Percentiles rank a stretch among this genome's conserved stretches.
phyloP scores from a whole-genome alignment of 768 basidiomycete genomes.

The Boletus rex-veris region DNA sequence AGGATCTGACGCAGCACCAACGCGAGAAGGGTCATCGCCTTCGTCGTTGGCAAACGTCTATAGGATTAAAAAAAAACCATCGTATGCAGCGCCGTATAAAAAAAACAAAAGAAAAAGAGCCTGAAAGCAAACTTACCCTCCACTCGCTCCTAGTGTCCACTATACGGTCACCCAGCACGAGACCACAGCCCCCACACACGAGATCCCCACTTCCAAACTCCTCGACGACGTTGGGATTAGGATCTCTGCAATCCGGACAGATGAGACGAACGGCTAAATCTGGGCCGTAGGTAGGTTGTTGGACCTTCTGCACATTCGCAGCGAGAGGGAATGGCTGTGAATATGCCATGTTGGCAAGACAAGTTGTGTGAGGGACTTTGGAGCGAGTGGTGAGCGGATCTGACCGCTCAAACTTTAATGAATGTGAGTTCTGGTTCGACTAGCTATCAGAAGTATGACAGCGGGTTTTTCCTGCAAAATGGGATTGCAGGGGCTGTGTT shows the following conservation, averaged over 20 bases:
- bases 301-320: constrained; percentile 43
- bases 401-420: constrained; percentile 20
- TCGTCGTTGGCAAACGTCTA: constrained; percentile 99
- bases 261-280: constrained; percentile 87
- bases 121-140: constrained; percentile 60
- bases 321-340: constrained; percentile 81
- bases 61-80: constrained; percentile 6
- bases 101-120: constrained; percentile 12
- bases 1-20: constrained; percentile 93
- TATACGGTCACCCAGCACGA: constrained; percentile 93
- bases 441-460: constrained; percentile 19
- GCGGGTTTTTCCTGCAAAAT: constrained; percentile 4
- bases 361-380: constrained; percentile 16
- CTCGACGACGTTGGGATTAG: constrained; percentile 92
- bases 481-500: constrained; percentile 5
- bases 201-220: constrained; percentile 98
- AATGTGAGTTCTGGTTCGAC: constrained; percentile 21
- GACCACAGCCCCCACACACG: constrained; percentile 89
- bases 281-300: constrained; percentile 66
- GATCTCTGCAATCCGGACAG: constrained; percentile 93
- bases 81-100: constrained; percentile 20
- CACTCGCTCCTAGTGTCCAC: constrained; percentile 99
- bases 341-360: constrained; percentile 50
- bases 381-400: constrained; percentile 20
- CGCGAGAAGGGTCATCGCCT: constrained; percentile 99